phyloP scores from a whole-genome alignment of 768 basidiomycete genomes.

The Phylloporus sp. region DNA sequence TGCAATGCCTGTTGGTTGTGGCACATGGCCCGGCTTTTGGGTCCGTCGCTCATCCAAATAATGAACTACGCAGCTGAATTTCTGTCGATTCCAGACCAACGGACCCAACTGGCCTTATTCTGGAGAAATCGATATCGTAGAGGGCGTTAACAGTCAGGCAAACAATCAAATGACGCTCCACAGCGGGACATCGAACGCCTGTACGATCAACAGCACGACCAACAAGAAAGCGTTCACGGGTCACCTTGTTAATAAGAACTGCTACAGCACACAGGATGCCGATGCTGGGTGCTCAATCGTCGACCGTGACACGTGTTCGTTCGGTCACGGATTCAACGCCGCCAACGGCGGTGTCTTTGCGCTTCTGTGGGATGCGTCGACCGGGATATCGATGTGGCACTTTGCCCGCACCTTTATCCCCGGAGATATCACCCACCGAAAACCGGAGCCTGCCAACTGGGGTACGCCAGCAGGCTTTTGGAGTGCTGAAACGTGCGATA shows the following conservation, averaged over 20 bases:
- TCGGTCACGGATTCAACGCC: slow-evolving; percentile 33
- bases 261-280: slow-evolving; percentile 36
- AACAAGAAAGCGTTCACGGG: slow-evolving; percentile 19
- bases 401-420: slow-evolving; percentile 50
- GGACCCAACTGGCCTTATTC: slow-evolving; percentile 49
- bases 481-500: slow-evolving; percentile 44
- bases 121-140: slow-evolving; percentile 71
- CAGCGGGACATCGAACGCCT: slow-evolving; percentile 39
- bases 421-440: slow-evolving; percentile 38
- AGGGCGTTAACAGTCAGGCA: slow-evolving; percentile 57
- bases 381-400: slow-evolving; percentile 51
- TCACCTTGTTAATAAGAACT: slow-evolving; percentile 24
- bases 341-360: slow-evolving; percentile 52
- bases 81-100: slow-evolving; percentile 28
- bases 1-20: slow-evolving; percentile 67
- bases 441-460: slow-evolving; percentile 47
- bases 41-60: slow-evolving; percentile 16
- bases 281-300: slow-evolving; percentile 48
- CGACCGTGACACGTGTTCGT: slow-evolving; percentile 37
- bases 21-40: slow-evolving; percentile 57
- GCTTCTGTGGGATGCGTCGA: slow-evolving; percentile 42
- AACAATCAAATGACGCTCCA: slow-evolving; percentile 66
- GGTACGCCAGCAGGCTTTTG: slow-evolving; percentile 48
- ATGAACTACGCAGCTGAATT: background rate
- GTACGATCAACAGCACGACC: slow-evolving; percentile 16